Evolutionary conservation across 192 early-diverging fungal genomes (phyloP).

Genomic region (Geosiphon pyriformis): DNA sequence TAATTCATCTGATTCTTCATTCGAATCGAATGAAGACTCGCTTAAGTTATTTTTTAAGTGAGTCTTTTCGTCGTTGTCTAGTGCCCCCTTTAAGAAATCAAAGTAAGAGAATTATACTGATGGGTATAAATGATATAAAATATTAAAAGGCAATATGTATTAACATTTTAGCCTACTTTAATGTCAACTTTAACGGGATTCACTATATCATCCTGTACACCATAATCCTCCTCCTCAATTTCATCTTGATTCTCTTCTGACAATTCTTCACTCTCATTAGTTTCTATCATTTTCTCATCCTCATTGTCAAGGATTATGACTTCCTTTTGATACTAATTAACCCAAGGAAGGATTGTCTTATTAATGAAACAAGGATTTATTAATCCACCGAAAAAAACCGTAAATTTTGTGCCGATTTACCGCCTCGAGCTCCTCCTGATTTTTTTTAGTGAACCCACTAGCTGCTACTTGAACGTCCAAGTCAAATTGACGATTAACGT

Average conservation of each 20-base stretch:
- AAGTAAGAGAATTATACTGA: conserved; percentile 12
- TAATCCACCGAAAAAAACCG: conserved; percentile 25
- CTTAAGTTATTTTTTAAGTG: conserved; percentile 28
- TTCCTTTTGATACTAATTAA: no score
- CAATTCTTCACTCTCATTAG: no score
- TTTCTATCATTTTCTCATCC: no score
- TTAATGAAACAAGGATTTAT: conserved; percentile 7
- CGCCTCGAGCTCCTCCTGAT: conserved; percentile 81
- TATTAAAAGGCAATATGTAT: not conserved
- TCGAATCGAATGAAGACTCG: conserved; percentile 13
- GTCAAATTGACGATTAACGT: conserved; percentile 78
- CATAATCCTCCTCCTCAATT: conserved; percentile 10
- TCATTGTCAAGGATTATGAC: no score
- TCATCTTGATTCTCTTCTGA: conserved; percentile 26
- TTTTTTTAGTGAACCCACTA: conserved; percentile 90
- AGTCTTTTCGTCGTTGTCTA: conserved; percentile 31
- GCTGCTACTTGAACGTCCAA: conserved; percentile 96
- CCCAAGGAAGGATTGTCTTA: no score
- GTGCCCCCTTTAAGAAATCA: conserved; percentile 32
- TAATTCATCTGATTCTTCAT: conserved; percentile 20
- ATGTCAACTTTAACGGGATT: not conserved
- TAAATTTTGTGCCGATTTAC: conserved; percentile 38
- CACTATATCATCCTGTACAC: conserved; percentile 27
- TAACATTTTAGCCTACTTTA: not conserved
- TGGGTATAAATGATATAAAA: conserved; percentile 1